Evolutionary conservation across 495 filamentous ascomycete species (phyloP).

Genomic region (Aspergillus conjunctus): DNA sequence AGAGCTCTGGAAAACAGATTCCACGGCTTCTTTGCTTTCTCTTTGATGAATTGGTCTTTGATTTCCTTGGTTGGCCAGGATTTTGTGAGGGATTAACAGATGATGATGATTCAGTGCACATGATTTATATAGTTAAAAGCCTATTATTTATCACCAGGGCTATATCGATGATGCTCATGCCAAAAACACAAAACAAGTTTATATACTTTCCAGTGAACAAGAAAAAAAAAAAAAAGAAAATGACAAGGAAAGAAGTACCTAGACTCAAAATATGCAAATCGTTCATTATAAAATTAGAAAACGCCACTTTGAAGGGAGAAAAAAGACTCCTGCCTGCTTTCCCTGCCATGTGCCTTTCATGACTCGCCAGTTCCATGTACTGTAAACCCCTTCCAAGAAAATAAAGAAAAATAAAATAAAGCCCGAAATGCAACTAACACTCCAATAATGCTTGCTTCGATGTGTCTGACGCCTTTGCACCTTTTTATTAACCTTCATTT

Average conservation of each 20-base stretch:
- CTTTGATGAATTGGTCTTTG: no score
- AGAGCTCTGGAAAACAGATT: neutral
- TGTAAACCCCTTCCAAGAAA: neutral
- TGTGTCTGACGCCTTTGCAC: neutral
- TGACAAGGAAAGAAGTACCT: no score
- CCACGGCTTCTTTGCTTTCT: no score
- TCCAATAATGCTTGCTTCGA: neutral
- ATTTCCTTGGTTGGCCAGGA: no score
- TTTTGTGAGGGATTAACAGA: no score
- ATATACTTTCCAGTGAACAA: neutral
- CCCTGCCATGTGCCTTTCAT: neutral
- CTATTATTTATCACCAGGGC: neutral
- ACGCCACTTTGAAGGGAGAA: no score
- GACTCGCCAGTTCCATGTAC: neutral
- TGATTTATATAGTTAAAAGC: neutral
- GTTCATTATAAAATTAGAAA: no score
- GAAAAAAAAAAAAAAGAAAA: neutral
- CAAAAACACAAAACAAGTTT: neutral
- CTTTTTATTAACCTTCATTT: neutral
- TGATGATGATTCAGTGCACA: neutral
- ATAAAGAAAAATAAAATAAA: constrained; percentile 6
- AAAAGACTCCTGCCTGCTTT: no score
- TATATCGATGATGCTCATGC: neutral
- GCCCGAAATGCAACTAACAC: neutral
- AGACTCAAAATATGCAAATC: no score